These are phyloP conservation scores for Ploettnerulaceae sp. DNA, from an alignment of 2,329 filamentous ascomycete species.

Conservation along the genomic window DNA sequence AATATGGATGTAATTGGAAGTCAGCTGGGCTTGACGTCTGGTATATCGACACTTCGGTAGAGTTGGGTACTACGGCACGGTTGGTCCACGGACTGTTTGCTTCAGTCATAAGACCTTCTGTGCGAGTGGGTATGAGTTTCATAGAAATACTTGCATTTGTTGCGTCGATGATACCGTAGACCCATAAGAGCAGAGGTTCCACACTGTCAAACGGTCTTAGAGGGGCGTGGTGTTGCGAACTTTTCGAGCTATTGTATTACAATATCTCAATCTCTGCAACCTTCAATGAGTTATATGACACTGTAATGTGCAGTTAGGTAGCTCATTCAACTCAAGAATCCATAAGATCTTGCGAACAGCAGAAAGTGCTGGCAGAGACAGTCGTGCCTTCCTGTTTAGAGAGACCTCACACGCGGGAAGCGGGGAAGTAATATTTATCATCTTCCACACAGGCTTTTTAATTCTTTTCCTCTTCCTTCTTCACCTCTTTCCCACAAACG, in stretches of 20 bases:
- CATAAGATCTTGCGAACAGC: slow-evolving; percentile 3
- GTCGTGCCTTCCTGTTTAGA: slow-evolving; percentile 7
- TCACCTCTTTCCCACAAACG: slow-evolving; percentile 10
- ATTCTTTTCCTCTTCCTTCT: slow-evolving; percentile 3
- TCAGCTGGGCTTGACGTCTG: not conserved
- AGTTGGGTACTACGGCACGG: not conserved
- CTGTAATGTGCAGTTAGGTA: not conserved
- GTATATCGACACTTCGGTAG: slow-evolving; percentile 1
- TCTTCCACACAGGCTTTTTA: slow-evolving; percentile 8
- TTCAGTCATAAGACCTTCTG: slow-evolving; percentile 6
- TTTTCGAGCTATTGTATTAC: slow-evolving; percentile 4
- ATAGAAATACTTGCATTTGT: slow-evolving; percentile 2
- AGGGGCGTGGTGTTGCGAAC: slow-evolving; percentile 4
- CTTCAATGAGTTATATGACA: not conserved
- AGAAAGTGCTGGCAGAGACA: slow-evolving; percentile 3
- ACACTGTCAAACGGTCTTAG: slow-evolving; percentile 2
- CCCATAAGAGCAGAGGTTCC: slow-evolving; percentile 4
- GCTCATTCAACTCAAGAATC: slow-evolving; percentile 1
- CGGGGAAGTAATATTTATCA: slow-evolving; percentile 3
- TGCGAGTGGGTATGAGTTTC: slow-evolving; percentile 4
- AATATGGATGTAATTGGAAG: not conserved
- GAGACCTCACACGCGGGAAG: not conserved
- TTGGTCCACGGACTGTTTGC: not conserved
- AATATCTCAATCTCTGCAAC: not conserved
- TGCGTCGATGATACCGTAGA: slow-evolving; percentile 6